Evolutionary conservation across 306 rosid genomes (phyloP).

Genomic region (Leucaena leucocephala): DNA sequence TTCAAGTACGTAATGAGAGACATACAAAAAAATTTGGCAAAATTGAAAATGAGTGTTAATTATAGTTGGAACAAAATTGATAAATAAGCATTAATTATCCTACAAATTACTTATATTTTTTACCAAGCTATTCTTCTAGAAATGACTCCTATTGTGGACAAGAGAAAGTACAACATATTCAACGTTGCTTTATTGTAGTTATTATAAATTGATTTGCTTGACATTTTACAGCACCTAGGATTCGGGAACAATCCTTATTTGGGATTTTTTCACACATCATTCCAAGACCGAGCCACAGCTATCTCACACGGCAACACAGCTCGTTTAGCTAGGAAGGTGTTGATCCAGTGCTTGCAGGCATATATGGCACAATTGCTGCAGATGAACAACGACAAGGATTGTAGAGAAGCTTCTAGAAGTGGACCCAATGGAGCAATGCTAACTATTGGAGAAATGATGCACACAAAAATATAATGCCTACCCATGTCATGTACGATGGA

Average conservation of each 20-base stretch:
- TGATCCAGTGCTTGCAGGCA: constrained; percentile 56
- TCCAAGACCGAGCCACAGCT: constrained; percentile 76
- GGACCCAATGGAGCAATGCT: constrained; percentile 56
- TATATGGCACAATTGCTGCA: constrained; percentile 69
- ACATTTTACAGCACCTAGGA: constrained; percentile 56
- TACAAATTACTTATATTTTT: too few species aligned
- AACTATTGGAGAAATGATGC: constrained; percentile 69
- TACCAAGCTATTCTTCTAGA: too few species aligned
- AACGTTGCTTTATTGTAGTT: too few species aligned
- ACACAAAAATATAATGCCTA: constrained; percentile 70
- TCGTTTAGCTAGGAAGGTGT: constrained; percentile 59
- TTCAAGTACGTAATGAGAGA: too few species aligned
- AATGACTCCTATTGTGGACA: too few species aligned
- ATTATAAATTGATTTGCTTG: neutral
- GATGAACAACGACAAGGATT: constrained; percentile 76
- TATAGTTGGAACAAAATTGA: too few species aligned
- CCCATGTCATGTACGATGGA: constrained; percentile 71
- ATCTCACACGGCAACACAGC: constrained; percentile 79
- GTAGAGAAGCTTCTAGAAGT: constrained; percentile 80
- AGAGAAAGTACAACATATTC: too few species aligned
- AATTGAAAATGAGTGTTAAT: too few species aligned
- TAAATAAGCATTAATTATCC: too few species aligned
- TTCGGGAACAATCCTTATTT: constrained; percentile 73
- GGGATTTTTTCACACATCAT: constrained; percentile 75
- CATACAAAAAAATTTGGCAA: too few species aligned